Base-by-base conservation (phyloP, 202 grass and related monocot species). In the Cymbopogon flexuosus region DNA sequence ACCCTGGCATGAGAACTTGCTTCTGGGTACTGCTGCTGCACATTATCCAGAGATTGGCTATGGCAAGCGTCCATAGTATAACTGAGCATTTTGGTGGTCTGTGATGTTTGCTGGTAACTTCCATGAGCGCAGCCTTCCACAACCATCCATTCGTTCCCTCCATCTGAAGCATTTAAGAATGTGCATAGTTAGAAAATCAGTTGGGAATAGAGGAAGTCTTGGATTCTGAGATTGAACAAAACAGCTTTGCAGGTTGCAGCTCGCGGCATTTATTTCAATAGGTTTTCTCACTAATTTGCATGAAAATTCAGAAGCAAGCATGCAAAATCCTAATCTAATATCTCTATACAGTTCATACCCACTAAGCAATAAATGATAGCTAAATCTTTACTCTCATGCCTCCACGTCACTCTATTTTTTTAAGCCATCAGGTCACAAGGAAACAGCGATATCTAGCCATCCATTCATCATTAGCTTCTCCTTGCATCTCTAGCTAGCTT, bases 21-120 rank as follows among this genome's bases (percentile, higher is more conserved):
- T 78, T 89, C 80, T 88, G 90, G 62, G 24, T 86, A 84, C 95
- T 91, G 54, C 86, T 71, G 5, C 35, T 63, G 78, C 87, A 93
- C 34, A 39, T 63, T 27, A 78, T 62, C 82, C 40, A 75, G 31
- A 86, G 46, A 30, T 64, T 80, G 65, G 77, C 49, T 35, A 78
- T 45, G 34, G 27, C 3, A 35, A 85, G 30, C 62, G 75, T 63
- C 82, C 67, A 82, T 15, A 85, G 24, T 79, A 88, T 37, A 56
- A 64, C 68, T 9, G 27, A 52, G 34, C 68, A 70, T 79, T 35
- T 70, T 31, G 24, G 22, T 51, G 56, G 57, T 0, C 43, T 14
- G 10, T 19, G 10, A 62, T 22, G 18, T 74, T 74, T 56, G 51
- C 42, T 4, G 10, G n/a, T 14, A 12, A 27, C 24, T 74, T 86